Evolutionary conservation across 192 early-diverging fungal genomes (phyloP), one percentile per base, ranked within the genome.

Genomic region (Rhizoclosmatium globosum): DNA sequence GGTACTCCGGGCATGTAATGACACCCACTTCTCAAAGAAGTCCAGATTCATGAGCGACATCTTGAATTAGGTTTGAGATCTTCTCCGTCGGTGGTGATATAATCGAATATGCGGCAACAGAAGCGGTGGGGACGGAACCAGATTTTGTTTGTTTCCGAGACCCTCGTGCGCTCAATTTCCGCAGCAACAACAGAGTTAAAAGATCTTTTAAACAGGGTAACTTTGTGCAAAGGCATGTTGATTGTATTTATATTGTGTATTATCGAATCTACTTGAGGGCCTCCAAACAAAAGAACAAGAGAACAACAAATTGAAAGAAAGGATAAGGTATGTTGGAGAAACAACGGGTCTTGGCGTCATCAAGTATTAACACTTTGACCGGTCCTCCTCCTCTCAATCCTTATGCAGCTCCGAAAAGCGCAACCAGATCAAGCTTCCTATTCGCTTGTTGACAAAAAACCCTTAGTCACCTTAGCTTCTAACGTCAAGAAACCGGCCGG

Each of bases 11-110:
- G 6, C 21, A 62, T 19, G 7, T 1, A 62, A 62, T 19, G 7
- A 21, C 23, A 11, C 44, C 44, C 38, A 71, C 70, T 76, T 76
- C 67, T 78, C 76, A 7, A n/a, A 78, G 47, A 78, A 47, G 53
- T 67, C 39, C 39, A 78, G 67, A 53, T 78, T 78, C 3, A 68
- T 67, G 76, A 31, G 19, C n/a, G 44, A 31, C 66, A 68, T 68
- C 31, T 4, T 45, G 66, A 21, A 23, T 62, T 6, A 21, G 9
- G 6, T 7, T 17, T 53, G 6, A 17, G 50, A 53, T 53, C 9
- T 13, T 7, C 9, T 7, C 6, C 0, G 6, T 53, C 50, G 50
- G 50, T 13, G 50, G 17, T 53, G 50, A 53, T 53, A 13, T 53
- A 31, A 31, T 31, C 31, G 31, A 31, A 31, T 31, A 31, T 31